Conservation (phyloP, 768 basidiomycete species). For the Galerina marginata region DNA sequence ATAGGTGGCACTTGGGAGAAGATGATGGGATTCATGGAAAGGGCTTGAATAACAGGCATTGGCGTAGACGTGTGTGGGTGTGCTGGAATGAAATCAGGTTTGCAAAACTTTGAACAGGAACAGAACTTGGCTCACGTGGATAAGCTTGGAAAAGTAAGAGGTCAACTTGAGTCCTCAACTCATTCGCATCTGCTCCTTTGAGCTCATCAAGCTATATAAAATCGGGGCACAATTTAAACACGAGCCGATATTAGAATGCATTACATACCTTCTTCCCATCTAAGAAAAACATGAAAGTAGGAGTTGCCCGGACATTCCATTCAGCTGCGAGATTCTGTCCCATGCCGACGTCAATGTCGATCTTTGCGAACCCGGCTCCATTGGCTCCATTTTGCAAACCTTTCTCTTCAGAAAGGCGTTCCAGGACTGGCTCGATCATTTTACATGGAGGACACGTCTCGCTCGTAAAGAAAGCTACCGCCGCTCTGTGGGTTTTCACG, state of each 20-base stretch:
- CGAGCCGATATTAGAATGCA: not conserved
- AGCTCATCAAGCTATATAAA: slow-evolving; percentile 74
- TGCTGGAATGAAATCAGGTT: slow-evolving; percentile 47
- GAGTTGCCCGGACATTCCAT: slow-evolving; percentile 77
- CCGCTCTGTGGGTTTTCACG: slow-evolving; percentile 68
- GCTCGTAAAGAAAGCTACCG: slow-evolving; percentile 84
- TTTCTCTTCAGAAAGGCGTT: slow-evolving; percentile 73
- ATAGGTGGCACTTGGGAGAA: slow-evolving; percentile 75
- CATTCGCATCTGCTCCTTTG: slow-evolving; percentile 71
- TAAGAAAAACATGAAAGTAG: slow-evolving; percentile 89
- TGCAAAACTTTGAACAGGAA: not conserved
- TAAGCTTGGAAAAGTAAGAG: slow-evolving; percentile 76
- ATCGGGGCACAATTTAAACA: too few relatives aligned
- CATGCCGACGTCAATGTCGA: slow-evolving; percentile 78
- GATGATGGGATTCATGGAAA: slow-evolving; percentile 77
- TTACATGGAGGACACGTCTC: slow-evolving; percentile 79
- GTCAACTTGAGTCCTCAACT: slow-evolving; percentile 76
- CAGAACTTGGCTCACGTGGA: slow-evolving; percentile 66
- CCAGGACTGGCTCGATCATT: slow-evolving; percentile 85
- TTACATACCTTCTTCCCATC: slow-evolving; percentile 68
- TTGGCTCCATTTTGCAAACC: slow-evolving; percentile 41
- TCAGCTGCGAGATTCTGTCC: slow-evolving; percentile 63
- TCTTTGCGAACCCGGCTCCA: slow-evolving; percentile 81
- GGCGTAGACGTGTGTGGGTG: slow-evolving; percentile 73
- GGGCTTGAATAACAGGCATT: slow-evolving; percentile 61